Conservation (phyloP, 768 basidiomycete species). For the Termitomyces sp. region DNA sequence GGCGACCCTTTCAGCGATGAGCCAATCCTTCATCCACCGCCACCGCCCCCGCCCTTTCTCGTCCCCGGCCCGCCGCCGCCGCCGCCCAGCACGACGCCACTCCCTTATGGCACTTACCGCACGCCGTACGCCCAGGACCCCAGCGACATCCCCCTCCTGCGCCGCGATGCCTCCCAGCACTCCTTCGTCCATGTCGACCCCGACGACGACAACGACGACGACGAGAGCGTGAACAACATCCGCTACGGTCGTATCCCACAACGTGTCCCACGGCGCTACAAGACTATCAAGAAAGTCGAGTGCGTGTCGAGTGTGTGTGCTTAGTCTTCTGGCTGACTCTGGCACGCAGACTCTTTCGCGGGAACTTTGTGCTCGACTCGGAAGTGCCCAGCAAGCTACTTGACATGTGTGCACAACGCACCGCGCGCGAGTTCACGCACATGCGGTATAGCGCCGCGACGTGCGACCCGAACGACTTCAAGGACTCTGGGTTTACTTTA, state of each 20-base stretch:
- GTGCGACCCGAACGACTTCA: slow-evolving; percentile 93
- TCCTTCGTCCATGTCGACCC: slow-evolving; percentile 16
- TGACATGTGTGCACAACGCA: slow-evolving; percentile 70
- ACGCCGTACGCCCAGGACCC: too few species aligned
- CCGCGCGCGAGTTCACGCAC: slow-evolving; percentile 88
- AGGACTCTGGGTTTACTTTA: slow-evolving; percentile 75
- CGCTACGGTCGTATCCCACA: slow-evolving; percentile 91
- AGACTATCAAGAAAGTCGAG: slow-evolving; percentile 92
- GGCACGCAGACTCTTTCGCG: slow-evolving; percentile 66
- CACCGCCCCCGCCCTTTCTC: too few species aligned
- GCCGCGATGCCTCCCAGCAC: background rate
- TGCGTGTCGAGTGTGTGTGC: slow-evolving; percentile 29
- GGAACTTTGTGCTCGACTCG: slow-evolving; percentile 90
- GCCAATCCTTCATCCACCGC: too few species aligned
- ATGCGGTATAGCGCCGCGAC: slow-evolving; percentile 97
- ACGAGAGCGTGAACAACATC: slow-evolving; percentile 45
- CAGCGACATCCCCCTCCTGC: too few species aligned
- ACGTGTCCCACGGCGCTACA: slow-evolving; percentile 82
- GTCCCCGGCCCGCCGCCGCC: too few species aligned
- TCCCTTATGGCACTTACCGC: too few species aligned
- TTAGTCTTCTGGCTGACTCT: background rate
- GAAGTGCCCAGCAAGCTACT: slow-evolving; percentile 89
- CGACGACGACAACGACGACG: slow-evolving; percentile 18
- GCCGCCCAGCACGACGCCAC: too few species aligned
- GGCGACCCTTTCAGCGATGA: too few species aligned